Percentiles rank a stretch among this genome's conserved stretches.
phyloP scores from a whole-genome alignment of 1,139 yeast species.

The Pichia sp. region DNA sequence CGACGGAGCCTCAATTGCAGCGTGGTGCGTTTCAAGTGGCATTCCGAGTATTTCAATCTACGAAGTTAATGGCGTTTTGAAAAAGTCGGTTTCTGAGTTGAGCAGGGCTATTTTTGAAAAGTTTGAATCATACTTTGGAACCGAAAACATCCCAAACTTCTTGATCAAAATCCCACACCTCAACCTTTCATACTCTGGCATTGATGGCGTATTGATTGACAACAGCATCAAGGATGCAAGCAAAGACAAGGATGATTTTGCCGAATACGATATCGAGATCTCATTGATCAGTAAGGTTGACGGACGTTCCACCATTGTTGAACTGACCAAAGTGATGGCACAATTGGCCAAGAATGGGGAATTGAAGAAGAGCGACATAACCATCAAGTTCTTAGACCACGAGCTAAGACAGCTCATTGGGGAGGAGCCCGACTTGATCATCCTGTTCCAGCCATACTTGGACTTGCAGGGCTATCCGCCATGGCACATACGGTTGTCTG shows the following conservation, averaged over 20 bases:
- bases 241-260: constrained; percentile 11
- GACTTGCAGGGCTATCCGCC: constrained; percentile 96
- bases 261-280: constrained; percentile 51
- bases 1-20: constrained; percentile 70
- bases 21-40: constrained; percentile 90
- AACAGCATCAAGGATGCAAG: constrained; percentile 23
- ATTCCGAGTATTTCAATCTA: constrained; percentile 67
- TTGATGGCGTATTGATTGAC: constrained; percentile 28
- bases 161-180: constrained; percentile 59
- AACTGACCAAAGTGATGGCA: constrained; percentile 81
- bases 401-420: constrained; percentile 77
- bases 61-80: constrained; percentile 72
- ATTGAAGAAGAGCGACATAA: constrained; percentile 60
- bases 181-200: constrained; percentile 45
- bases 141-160: constrained; percentile 59
- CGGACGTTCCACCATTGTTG: constrained; percentile 88
- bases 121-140: constrained; percentile 71
- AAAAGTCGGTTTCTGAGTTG: constrained; percentile 51
- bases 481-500: constrained; percentile 91
- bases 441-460: constrained; percentile 78
- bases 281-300: constrained; percentile 69
- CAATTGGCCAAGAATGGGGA: constrained; percentile 64
- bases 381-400: constrained; percentile 67
- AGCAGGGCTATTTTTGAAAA: constrained; percentile 57
- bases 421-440: constrained; percentile 81